A percentile compares a stretch with the other conserved stretches of the same genome.
Conservation (phyloP, 2,329 filamentous ascomycete species). For the Colletotrichum ledebouriae region DNA sequence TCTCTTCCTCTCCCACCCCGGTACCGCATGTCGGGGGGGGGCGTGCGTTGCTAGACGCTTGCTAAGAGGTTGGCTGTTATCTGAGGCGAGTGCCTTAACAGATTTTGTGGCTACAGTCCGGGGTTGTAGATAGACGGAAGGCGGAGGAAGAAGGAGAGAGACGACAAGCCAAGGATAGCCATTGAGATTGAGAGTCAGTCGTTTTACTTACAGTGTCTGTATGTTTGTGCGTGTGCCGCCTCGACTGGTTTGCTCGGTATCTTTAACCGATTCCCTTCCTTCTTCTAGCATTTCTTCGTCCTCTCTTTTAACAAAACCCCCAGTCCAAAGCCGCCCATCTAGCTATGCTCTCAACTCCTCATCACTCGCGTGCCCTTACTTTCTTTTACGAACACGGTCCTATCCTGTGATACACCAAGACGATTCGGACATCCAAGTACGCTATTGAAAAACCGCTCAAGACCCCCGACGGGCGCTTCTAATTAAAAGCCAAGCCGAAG, state of each 20-base stretch:
- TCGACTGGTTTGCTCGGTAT: conserved; percentile 28
- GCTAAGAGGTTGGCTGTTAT: conserved; percentile 30
- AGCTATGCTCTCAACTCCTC: conserved; percentile 14
- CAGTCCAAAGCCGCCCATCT: background rate
- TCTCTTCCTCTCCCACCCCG: background rate
- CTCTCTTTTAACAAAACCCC: background rate
- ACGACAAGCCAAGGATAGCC: conserved; percentile 26
- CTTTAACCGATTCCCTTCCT: conserved; percentile 19
- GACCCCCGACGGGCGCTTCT: conserved; percentile 10
- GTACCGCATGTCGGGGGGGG: background rate
- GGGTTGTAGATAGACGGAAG: conserved; percentile 24
- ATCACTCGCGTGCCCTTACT: conserved; percentile 21
- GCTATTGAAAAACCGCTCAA: background rate
- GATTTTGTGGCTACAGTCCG: conserved; percentile 20
- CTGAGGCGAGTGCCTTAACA: conserved; percentile 33
- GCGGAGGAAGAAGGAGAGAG: background rate
- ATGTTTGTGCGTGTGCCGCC: conserved; percentile 14
- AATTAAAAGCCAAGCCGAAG: conserved; percentile 25
- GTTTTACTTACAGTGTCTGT: background rate
- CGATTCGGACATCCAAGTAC: conserved; percentile 6
- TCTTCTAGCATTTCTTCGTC: background rate
- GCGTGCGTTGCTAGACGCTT: conserved; percentile 30
- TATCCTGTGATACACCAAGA: background rate
- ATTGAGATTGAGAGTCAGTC: conserved; percentile 32
- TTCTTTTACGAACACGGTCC: conserved; percentile 8